Base-by-base conservation (phyloP, 352 stramenopile species). In the Phytopythium montanum region DNA sequence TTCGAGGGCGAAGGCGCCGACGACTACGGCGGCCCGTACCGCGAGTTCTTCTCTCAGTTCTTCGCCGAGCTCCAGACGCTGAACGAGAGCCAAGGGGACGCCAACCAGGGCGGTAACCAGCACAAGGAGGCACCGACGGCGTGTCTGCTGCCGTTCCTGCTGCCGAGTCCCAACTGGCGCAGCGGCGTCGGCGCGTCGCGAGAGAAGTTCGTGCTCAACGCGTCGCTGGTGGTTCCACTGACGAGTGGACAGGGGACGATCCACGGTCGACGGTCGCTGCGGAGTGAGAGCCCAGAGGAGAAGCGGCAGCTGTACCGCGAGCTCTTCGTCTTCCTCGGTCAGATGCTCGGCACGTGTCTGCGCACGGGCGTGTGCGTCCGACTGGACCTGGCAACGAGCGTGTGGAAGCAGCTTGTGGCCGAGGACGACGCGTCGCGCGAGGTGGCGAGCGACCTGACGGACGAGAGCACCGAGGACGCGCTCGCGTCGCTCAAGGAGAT, bases 1-100 rank as follows among this genome's bases (percentile, higher is more conserved):
- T 98, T 98, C 53, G 90, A 97, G 64, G 94, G 94, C 23, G 94
- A 98, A 70, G 93, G 92, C 8, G 92, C 97, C 1, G 90, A 98
- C 64, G 94, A 98, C 71, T 97, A 98, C 49, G 94, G 94, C 3
- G 94, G 94, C 0, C 90, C 93, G 13, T 98, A 98, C 66, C 81
- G 94, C 29, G 94, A 97, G 60, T 95, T 98, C 55, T 97, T 97
- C 45, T 88, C 86, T 0, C 88, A 97, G 58, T 85, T 95, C 38
- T 93, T 91, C 26, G 72, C 75, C 12, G 79, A 87, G 38, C 54
- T 89, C 10, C 75, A 89, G 51, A 81, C 83, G 68, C 53, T 88
- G 10, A 50, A 65, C 1, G 31, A 50, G 25, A 33, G 1, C n/a
- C 31, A 12, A 13, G 33, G 54, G 10, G 56, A 51, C 29, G 25